phyloP scores from a whole-genome alignment of 2,329 filamentous ascomycete species.

The Sarocladium kiliense region DNA sequence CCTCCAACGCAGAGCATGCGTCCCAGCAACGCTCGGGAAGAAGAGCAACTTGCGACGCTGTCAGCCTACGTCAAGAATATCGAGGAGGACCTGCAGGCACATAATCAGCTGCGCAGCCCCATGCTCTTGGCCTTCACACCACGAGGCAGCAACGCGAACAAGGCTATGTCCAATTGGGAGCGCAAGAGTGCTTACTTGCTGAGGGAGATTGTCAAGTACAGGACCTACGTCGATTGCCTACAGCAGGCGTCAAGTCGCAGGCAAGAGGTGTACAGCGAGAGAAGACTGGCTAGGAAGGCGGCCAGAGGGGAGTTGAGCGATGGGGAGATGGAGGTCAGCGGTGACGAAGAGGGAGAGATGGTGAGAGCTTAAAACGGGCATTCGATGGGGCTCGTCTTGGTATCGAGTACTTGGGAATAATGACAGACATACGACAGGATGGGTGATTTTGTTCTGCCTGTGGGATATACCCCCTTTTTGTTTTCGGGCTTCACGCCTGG shows the following conservation, averaged over 20 bases:
- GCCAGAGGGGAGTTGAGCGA: conserved; percentile 41
- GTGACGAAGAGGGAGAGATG: conserved; percentile 27
- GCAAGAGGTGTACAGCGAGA: conserved; percentile 63
- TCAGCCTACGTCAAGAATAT: conserved; percentile 77
- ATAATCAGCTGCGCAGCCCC: conserved; percentile 81
- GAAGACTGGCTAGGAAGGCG: conserved; percentile 46
- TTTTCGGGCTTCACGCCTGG: background rate
- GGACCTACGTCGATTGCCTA: conserved; percentile 87
- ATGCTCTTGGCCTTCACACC: conserved; percentile 89
- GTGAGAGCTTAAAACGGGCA: conserved; percentile 18
- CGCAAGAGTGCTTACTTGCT: conserved; percentile 88
- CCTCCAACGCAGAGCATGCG: conserved; percentile 89
- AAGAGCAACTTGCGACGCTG: conserved; percentile 74
- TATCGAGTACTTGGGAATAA: background rate
- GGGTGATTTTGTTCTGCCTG: background rate
- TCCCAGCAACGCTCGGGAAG: conserved; percentile 70
- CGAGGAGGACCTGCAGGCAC: conserved; percentile 76
- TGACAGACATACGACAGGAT: background rate
- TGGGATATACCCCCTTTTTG: background rate
- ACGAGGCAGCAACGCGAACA: conserved; percentile 71
- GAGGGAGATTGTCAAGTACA: conserved; percentile 92
- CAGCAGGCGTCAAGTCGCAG: conserved; percentile 65
- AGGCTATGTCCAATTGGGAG: conserved; percentile 96
- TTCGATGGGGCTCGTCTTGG: conserved; percentile 14
- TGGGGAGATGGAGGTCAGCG: conserved; percentile 28